phyloP scores from a whole-genome alignment of 345 rosid species.

The Ceriops decandra region DNA sequence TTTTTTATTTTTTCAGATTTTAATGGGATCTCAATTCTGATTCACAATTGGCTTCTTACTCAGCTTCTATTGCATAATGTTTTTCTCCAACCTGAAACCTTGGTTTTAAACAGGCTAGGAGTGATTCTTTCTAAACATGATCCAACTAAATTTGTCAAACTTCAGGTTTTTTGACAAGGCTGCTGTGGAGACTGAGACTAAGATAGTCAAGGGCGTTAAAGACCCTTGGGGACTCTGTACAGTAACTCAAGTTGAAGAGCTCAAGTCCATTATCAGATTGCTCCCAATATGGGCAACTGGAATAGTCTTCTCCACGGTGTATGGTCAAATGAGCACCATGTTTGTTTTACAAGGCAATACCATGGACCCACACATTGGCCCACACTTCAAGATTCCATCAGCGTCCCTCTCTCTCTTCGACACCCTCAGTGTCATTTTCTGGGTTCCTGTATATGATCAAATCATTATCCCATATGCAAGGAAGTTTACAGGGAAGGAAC shows the following conservation, averaged over 20 bases:
- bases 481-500: constrained; percentile 62
- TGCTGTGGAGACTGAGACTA: constrained; percentile 60
- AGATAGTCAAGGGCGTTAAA: constrained; percentile 39
- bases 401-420: constrained; percentile 90
- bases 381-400: constrained; percentile 67
- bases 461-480: constrained; percentile 61
- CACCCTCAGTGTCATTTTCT: constrained; percentile 82
- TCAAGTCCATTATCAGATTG: constrained; percentile 67
- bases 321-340: constrained; percentile 89
- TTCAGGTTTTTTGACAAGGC: constrained; percentile 90
- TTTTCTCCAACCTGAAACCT: no score
- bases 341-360: constrained; percentile 90
- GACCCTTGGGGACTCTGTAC: constrained; percentile 83
- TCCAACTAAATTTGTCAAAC: not conserved
- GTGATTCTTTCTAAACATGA: not conserved
- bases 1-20: no score
- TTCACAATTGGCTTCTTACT: no score
- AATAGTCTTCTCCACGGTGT: constrained; percentile 73
- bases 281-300: constrained; percentile 93
- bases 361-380: constrained; percentile 86
- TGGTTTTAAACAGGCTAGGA: no score
- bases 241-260: constrained; percentile 91
- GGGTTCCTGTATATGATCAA: constrained; percentile 74
- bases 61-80: no score
- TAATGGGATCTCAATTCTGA: no score